Percentiles rank a stretch among this genome's conserved stretches.
Evolutionary conservation across 179 eudicot species (phyloP).

Genomic region (Dionaea muscipula): DNA sequence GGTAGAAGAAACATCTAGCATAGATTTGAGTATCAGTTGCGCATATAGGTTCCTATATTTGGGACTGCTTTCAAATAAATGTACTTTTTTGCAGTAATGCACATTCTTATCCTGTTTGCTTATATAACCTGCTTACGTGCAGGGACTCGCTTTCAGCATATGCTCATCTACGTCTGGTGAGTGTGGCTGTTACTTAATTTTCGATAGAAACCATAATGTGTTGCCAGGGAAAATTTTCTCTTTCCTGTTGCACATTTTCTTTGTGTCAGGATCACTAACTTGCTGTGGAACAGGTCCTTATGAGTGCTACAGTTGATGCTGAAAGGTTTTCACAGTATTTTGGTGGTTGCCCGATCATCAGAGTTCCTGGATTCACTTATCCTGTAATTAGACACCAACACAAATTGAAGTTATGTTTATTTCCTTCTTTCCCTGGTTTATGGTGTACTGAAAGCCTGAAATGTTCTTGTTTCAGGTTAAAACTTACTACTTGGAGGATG

Average conservation of each 20-base stretch:
- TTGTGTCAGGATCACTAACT: conserved; percentile 5
- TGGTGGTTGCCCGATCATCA: conserved; percentile 90
- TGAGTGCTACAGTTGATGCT: conserved; percentile 98
- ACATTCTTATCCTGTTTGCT: conserved; percentile 11
- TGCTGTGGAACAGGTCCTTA: conserved; percentile 46
- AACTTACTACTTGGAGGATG: conserved; percentile 71
- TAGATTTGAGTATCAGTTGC: no score
- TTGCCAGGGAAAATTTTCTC: no score
- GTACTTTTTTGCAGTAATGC: neutral
- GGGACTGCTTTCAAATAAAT: no score
- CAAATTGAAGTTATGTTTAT: neutral
- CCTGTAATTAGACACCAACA: conserved; percentile 42
- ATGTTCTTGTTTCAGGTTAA: conserved; percentile 49
- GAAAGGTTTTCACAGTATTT: conserved; percentile 88
- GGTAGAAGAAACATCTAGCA: no score
- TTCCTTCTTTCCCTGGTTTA: neutral
- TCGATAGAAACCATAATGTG: no score
- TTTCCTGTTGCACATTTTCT: neutral
- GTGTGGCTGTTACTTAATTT: conserved; percentile 12
- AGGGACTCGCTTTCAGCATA: conserved; percentile 85
- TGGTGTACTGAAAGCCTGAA: neutral
- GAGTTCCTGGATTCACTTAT: conserved; percentile 91
- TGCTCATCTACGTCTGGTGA: conserved; percentile 76
- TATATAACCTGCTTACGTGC: conserved; percentile 29
- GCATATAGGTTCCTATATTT: no score